Evolutionary conservation across 2,329 filamentous ascomycete genomes (phyloP), one percentile per base, ranked within the genome.

Genomic region (Botrytis byssoidea): DNA sequence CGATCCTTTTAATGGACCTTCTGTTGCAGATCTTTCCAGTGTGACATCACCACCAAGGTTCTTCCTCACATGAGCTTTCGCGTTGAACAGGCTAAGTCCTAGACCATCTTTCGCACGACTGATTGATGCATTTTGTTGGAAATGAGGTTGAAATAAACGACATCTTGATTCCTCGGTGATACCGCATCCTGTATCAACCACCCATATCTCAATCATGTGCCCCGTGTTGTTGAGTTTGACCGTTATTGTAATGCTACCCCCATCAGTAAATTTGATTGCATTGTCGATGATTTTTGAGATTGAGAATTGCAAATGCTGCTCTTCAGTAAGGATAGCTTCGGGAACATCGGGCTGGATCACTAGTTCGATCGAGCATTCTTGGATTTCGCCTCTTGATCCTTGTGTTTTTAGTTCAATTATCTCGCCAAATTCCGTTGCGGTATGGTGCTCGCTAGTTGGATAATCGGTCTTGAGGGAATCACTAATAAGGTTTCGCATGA

Each of bases 201-300:
- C 85, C 75, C 85, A 88, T 78, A 92, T 88, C 63, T 89, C 83
- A 60, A 92, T 84, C 78, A 88, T 88, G 48, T 86, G 85, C 7
- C 81, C 79, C 71, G 84, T 86, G 48, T 82, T 81, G 71, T 86
- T 88, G 60, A 90, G 83, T 9, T 84, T 85, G 10, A 93, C 82
- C 2, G 83, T 86, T 20, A 93, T 90, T 14, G 82, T 86, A 72
- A 93, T 91, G 20, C 82, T 84, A 10, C 91, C 91, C 72, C 85
- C 85, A 73, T 91, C 89, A 0, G 91, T 92, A 78, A 93, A 93
- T 79, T 93, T 93, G 78, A 92, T 85, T 4, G 91, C 91, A 79
- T 93, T 93, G 66, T 88, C 81, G 48, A 88, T 84, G 22, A 89
- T 83, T 70, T 81, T 82, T 51, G 79, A 77, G 3, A 81, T 35